Base-by-base conservation (phyloP, 768 basidiomycete genomes). In the Arthromyces matolae region DNA sequence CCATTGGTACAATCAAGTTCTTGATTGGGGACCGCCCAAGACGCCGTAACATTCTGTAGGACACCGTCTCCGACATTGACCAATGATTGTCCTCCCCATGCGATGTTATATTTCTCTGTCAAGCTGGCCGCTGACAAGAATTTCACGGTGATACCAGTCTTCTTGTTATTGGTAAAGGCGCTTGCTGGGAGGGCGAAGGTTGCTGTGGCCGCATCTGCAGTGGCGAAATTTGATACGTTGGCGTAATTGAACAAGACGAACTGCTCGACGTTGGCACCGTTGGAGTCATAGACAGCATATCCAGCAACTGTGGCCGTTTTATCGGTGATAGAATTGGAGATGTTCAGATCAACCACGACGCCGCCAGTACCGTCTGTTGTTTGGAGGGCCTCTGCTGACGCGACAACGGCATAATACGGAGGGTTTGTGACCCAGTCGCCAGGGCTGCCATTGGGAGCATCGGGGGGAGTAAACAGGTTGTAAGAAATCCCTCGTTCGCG, bases 271-370 rank as follows among this genome's bases (percentile, higher is more conserved):
- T 67, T 66, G 3, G 72, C 69, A 37, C 68, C 69, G 10, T 60
- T 62, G 28, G 77, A 68, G 51, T 85, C 79, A 66, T 82, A 83
- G 22, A 85, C 62, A 5, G 76, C 81, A 59, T 87, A 86, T 25
- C 77, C 70, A 51, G 77, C 73, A 31, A 68, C 69, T 18, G 71
- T 71, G 25, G 71, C 67, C 53, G 61, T 66, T 10, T 56, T 57
- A 48, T 73, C 63, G 12, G 55, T 54, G 42, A 37, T 66, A 7
- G 75, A 78, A 32, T 65, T 64, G 19, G 52, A 57, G 38, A 78
- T 56, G 50, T 76, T 63, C n/a, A 81, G 64, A 52, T 79, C 78
- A 12, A 66, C 58, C 27, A 79, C 76, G 19, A 71, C 19, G 37
- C 42, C 23, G 23, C 49, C 66, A 48, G 60, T 68, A 2, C 75